Evolutionary conservation across 306 rosid species (phyloP), one percentile per base, ranked within the genome.

Genomic region (Dryas drummondii): DNA sequence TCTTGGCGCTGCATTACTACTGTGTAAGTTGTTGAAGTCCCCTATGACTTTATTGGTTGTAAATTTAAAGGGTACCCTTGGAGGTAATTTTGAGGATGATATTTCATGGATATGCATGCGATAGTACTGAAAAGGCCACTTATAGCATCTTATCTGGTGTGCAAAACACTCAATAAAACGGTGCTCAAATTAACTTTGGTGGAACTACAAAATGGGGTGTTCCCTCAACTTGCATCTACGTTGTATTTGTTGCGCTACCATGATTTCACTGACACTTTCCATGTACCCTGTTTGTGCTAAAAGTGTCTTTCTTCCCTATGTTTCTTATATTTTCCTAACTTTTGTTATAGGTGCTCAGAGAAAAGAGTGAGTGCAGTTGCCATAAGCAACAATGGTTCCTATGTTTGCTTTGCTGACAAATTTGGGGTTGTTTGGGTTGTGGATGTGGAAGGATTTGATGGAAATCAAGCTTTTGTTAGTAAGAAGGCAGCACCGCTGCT

Each of bases 361-460:
- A 94, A 94, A 86, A 89, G 97, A 80, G 93, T 90, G n/a, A 88
- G 83, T 40, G 97, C 99, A 10, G 97, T 89, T 71, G 91, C 97
- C 32, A 83, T 92, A 75, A 90, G 88, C 74, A 68, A 79, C n/a
- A 88, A 87, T 11, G 93, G 93, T 12, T 73, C 63, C 19, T 73
- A 87, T 46, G 97, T 92, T 22, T 94, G 99, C 74, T 94, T 88
- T 63, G 97, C 99, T 1, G 99, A 94, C 82, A 94, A 94, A 76
- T 94, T 94, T 55, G 99, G 99, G 60, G 91, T 92, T 47, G 88
- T 94, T 66, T 94, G 97, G 97, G 82, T 86, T 84, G 89, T 90
- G 68, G 93, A 88, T 75, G 82, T 93, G 66, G 75, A 71, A 77
- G 79, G 79, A 9, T 8, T 37, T 19, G 82, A 88, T 67, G 86